Percentiles rank a stretch among this genome's conserved stretches.
Conservation (phyloP, 192 early-diverging fungal species). For the Chytriomyces hyalinus region DNA sequence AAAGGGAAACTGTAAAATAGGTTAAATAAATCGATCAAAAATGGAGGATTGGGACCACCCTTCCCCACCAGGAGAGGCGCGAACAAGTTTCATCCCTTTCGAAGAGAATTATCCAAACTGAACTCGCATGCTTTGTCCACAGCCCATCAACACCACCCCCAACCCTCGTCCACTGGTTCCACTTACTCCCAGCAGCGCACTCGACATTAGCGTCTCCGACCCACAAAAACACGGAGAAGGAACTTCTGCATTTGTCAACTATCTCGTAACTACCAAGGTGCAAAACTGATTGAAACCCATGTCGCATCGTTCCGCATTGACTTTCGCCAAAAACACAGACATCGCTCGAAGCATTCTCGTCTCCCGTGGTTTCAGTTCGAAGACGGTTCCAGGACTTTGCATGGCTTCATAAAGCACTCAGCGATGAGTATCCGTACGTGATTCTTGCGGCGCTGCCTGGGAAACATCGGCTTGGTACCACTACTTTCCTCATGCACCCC, state of each 20-base stretch:
- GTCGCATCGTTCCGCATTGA: background rate
- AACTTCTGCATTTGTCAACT: conserved; percentile 79
- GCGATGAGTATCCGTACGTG: conserved; percentile 76
- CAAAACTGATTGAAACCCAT: conserved; percentile 15
- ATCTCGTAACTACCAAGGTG: conserved; percentile 81
- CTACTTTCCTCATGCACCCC: conserved; percentile 46
- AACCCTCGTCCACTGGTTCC: background rate
- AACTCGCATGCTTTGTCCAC: background rate
- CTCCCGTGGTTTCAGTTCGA: conserved; percentile 68
- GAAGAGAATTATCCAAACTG: too few species aligned
- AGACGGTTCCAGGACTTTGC: conserved; percentile 96
- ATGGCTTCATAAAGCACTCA: conserved; percentile 79
- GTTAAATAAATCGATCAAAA: too few species aligned
- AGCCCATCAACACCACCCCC: background rate
- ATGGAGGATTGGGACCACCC: too few species aligned
- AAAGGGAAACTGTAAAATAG: background rate
- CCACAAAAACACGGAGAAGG: conserved; percentile 92
- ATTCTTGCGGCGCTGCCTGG: conserved; percentile 91
- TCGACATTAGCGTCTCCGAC: conserved; percentile 70
- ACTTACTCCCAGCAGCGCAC: conserved; percentile 12
- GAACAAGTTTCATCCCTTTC: too few species aligned
- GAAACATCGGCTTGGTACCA: conserved; percentile 75
- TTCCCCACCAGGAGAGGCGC: too few species aligned
- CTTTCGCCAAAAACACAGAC: conserved; percentile 55
- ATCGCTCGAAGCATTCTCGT: conserved; percentile 56